phyloP scores from a whole-genome alignment of 306 rosid species.

The Rosa lucieae region DNA sequence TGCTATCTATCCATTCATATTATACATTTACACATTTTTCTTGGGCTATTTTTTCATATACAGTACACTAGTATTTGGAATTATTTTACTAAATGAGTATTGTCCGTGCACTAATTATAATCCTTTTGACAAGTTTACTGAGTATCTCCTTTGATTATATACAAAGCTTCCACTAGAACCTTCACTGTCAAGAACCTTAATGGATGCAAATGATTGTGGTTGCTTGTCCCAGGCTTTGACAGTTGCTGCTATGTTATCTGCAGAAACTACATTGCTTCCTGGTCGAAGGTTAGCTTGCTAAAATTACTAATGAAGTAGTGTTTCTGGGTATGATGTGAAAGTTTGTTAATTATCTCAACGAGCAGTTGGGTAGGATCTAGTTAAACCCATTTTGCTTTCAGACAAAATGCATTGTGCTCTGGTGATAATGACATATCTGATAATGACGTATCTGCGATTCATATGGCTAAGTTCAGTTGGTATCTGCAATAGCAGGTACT shows the following conservation, averaged over 20 bases:
- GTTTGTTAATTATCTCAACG: background rate
- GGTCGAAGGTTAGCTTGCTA: slow-evolving; percentile 58
- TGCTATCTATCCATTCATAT: background rate
- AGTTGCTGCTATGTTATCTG: slow-evolving; percentile 88
- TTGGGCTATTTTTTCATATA: slow-evolving; percentile 15
- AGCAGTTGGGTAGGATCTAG: background rate
- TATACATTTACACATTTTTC: background rate
- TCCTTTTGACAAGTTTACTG: background rate
- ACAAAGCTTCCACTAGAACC: slow-evolving; percentile 98
- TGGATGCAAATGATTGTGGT: slow-evolving; percentile 83
- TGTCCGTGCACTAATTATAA: slow-evolving; percentile 20
- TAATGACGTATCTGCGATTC: too few relatives aligned
- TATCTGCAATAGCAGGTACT: too few relatives aligned
- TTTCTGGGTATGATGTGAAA: background rate
- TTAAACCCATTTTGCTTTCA: background rate
- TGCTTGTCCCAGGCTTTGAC: slow-evolving; percentile 91
- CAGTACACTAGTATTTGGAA: slow-evolving; percentile 6
- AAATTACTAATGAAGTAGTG: background rate
- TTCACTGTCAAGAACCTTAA: slow-evolving; percentile 85
- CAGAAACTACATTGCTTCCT: slow-evolving; percentile 81
- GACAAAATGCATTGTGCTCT: background rate
- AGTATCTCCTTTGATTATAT: slow-evolving; percentile 24
- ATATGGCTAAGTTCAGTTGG: too few relatives aligned
- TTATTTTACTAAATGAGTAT: slow-evolving; percentile 9
- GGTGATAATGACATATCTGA: background rate